Conservation (phyloP, 2,329 filamentous ascomycete genomes). For the Cladosporium sp. region DNA sequence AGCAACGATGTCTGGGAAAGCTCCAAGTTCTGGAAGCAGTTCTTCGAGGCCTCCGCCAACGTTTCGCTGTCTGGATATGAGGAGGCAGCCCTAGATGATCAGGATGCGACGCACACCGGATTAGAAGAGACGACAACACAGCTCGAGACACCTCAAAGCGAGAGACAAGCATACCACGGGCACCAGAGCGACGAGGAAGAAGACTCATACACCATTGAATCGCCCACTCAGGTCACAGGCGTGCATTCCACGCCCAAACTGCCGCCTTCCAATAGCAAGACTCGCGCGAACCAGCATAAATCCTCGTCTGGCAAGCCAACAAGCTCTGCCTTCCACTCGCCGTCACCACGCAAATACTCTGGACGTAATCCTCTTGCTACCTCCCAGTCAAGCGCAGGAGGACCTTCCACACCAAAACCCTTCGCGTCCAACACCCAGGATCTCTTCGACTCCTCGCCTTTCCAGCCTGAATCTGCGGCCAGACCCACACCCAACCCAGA, state of each 20-base stretch:
- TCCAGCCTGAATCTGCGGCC: slow-evolving; percentile 47
- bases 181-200: slow-evolving; percentile 42
- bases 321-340: slow-evolving; percentile 32
- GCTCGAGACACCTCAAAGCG: slow-evolving; percentile 37
- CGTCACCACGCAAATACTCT: slow-evolving; percentile 45
- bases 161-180: slow-evolving; percentile 23
- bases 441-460: slow-evolving; percentile 51
- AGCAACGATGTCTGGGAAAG: slow-evolving; percentile 95
- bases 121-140: slow-evolving; percentile 32
- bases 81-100: slow-evolving; percentile 67
- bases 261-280: slow-evolving; percentile 41
- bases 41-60: slow-evolving; percentile 97
- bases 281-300: slow-evolving; percentile 20
- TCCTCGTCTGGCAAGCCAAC: slow-evolving; percentile 19
- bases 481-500: slow-evolving; percentile 57
- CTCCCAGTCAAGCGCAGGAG: slow-evolving; percentile 26
- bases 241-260: slow-evolving; percentile 63
- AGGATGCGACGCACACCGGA: slow-evolving; percentile 48
- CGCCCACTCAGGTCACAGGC: slow-evolving; percentile 50
- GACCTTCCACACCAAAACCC: slow-evolving; percentile 34
- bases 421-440: slow-evolving; percentile 22
- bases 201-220: slow-evolving; percentile 67
- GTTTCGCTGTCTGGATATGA: slow-evolving; percentile 95
- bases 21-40: slow-evolving; percentile 99
- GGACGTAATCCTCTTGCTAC: slow-evolving; percentile 37